Evolutionary conservation across 257 asterid species (phyloP).

Genomic region (Capsicum chinense): DNA sequence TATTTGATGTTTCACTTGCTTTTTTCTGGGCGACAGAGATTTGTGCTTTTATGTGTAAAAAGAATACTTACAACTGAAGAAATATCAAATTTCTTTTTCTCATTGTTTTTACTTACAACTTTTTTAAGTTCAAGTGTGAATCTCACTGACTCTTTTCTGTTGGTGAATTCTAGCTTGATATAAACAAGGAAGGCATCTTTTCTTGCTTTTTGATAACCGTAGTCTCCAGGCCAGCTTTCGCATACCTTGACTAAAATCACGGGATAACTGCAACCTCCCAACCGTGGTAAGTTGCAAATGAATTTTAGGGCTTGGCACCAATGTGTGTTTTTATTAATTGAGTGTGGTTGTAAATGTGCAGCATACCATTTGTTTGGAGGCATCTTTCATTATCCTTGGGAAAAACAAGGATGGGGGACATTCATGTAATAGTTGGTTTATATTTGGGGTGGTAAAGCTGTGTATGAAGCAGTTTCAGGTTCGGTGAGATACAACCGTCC

Average conservation of each 20-base stretch:
- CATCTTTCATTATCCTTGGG: not conserved
- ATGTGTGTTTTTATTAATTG: not conserved
- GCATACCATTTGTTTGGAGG: too few species aligned
- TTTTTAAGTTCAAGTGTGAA: not conserved
- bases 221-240: too few species aligned
- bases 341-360: not conserved
- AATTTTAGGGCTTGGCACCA: not conserved
- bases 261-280: too few species aligned
- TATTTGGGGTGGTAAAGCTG: not conserved
- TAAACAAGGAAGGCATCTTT: slow-evolving; percentile 81
- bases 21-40: not conserved
- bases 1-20: not conserved
- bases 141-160: slow-evolving; percentile 33
- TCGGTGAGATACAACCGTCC: not conserved
- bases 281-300: slow-evolving; percentile 50
- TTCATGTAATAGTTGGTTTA: not conserved
- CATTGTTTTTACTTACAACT: too few species aligned
- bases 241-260: too few species aligned
- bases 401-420: not conserved
- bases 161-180: slow-evolving; percentile 79
- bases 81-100: not conserved
- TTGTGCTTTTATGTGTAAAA: not conserved
- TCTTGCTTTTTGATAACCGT: too few species aligned
- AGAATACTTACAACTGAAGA: not conserved
- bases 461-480: not conserved